phyloP scores from a whole-genome alignment of 768 basidiomycete species.

The Leccinum sublutescens region DNA sequence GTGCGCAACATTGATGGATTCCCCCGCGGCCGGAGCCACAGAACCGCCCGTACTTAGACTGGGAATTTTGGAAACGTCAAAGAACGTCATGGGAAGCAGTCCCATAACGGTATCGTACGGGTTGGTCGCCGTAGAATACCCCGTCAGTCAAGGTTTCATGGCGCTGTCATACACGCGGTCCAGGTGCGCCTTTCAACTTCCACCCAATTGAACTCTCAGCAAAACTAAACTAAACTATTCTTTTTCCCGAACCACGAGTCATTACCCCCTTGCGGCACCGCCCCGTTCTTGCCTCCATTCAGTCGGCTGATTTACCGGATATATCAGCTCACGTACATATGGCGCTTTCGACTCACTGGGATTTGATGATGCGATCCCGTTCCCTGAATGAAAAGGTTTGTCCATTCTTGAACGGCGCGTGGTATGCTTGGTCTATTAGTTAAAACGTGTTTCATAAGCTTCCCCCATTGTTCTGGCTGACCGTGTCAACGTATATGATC shows the following conservation, averaged over 20 bases:
- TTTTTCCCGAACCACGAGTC: slow-evolving; percentile 21
- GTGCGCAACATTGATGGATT: neutral
- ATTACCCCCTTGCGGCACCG: slow-evolving; percentile 27
- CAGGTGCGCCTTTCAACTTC: slow-evolving; percentile 22
- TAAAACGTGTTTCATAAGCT: slow-evolving; percentile 34
- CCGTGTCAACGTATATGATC: slow-evolving; percentile 22
- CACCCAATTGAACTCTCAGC: neutral
- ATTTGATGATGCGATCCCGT: slow-evolving; percentile 18
- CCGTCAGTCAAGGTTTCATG: slow-evolving; percentile 36
- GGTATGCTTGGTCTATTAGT: slow-evolving; percentile 14
- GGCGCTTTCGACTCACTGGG: slow-evolving; percentile 13
- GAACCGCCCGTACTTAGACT: slow-evolving; percentile 11
- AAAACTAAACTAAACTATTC: slow-evolving; percentile 19
- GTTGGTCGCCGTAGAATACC: slow-evolving; percentile 30
- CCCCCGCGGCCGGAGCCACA: slow-evolving; percentile 18
- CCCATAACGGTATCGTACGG: slow-evolving; percentile 26
- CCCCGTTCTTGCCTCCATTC: slow-evolving; percentile 13
- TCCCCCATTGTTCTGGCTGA: slow-evolving; percentile 22
- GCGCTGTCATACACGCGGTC: slow-evolving; percentile 32
- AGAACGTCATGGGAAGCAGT: slow-evolving; percentile 27
- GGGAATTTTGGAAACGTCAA: slow-evolving; percentile 19
- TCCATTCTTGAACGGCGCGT: slow-evolving; percentile 27
- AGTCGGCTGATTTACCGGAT: slow-evolving; percentile 34
- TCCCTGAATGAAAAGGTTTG: slow-evolving; percentile 6
- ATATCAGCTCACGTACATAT: slow-evolving; percentile 20